Conservation (phyloP, 139 green algal species). For the Nannochloris sp. region DNA sequence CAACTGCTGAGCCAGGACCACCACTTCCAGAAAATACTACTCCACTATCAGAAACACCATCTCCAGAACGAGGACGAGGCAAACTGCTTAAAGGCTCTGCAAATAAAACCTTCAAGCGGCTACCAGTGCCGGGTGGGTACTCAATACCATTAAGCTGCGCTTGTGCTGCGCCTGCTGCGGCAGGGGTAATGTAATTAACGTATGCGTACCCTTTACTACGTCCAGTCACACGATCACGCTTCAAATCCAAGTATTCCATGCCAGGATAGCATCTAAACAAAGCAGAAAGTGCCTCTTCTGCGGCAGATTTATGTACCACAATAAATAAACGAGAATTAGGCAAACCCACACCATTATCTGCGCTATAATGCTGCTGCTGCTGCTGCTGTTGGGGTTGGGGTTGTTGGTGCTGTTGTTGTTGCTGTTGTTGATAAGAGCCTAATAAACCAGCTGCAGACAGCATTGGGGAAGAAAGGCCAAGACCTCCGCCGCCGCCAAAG, state of each 20-base stretch:
- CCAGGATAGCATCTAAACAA: constrained; percentile 72
- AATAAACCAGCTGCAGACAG: no score
- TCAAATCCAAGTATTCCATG: constrained; percentile 88
- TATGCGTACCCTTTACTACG: constrained; percentile 76
- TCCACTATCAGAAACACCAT: background rate
- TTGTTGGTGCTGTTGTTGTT: no score
- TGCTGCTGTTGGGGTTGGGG: no score
- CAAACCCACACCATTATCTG: no score
- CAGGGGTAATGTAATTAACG: constrained; percentile 73
- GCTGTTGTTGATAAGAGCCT: no score
- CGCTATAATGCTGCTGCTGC: no score
- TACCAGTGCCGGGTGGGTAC: constrained; percentile 65
- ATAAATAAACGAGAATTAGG: constrained; percentile 83
- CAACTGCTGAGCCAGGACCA: constrained; percentile 17
- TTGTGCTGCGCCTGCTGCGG: constrained; percentile 58
- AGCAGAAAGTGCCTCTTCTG: constrained; percentile 57
- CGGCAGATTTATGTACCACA: constrained; percentile 69
- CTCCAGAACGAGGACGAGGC: background rate
- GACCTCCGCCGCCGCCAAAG: constrained; percentile 2
- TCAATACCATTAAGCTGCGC: constrained; percentile 75
- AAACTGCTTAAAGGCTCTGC: constrained; percentile 33
- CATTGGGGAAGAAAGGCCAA: background rate
- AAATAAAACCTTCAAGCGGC: constrained; percentile 72
- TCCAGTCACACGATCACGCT: constrained; percentile 61
- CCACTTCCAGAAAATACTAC: background rate